phyloP scores from a whole-genome alignment of 73 alveolate species.

The Tetrahymena malaccensis region DNA sequence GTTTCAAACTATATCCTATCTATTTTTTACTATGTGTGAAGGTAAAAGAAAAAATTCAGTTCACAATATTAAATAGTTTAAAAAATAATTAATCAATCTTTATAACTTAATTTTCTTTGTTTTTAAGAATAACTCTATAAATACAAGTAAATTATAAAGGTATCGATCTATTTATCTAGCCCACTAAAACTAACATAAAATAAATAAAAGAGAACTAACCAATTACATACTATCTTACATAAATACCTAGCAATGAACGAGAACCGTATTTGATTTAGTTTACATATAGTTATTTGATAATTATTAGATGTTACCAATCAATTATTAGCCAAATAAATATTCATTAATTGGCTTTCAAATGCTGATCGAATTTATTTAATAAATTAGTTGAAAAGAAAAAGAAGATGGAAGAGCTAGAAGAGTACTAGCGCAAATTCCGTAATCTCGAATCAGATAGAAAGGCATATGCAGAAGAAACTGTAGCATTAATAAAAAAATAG shows the following conservation, averaged over 20 bases:
- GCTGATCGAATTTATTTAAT: background rate
- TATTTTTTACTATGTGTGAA: background rate
- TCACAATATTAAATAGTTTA: background rate
- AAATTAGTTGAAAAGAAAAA: background rate
- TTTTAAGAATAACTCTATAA: background rate
- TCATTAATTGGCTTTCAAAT: background rate
- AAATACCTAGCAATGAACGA: background rate
- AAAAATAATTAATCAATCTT: background rate
- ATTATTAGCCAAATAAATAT: too few species aligned
- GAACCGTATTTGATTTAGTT: background rate
- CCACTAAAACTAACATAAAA: background rate
- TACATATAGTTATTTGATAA: background rate
- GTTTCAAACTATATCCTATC: background rate
- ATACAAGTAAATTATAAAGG: background rate
- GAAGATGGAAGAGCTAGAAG: constrained; percentile 2
- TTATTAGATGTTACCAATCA: background rate
- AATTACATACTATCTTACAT: background rate
- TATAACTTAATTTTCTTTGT: background rate
- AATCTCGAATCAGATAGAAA: constrained; percentile 63
- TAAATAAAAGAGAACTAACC: background rate
- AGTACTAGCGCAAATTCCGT: constrained; percentile 18
- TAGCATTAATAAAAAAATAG: constrained; percentile 61
- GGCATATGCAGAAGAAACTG: constrained; percentile 65
- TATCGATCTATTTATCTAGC: background rate
- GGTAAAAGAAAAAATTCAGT: background rate